Percentiles rank a stretch among this genome's conserved stretches.
These are phyloP conservation scores for Fusarium nematophilum DNA, from an alignment of 2,329 filamentous ascomycete genomes.

Conservation along the genomic window DNA sequence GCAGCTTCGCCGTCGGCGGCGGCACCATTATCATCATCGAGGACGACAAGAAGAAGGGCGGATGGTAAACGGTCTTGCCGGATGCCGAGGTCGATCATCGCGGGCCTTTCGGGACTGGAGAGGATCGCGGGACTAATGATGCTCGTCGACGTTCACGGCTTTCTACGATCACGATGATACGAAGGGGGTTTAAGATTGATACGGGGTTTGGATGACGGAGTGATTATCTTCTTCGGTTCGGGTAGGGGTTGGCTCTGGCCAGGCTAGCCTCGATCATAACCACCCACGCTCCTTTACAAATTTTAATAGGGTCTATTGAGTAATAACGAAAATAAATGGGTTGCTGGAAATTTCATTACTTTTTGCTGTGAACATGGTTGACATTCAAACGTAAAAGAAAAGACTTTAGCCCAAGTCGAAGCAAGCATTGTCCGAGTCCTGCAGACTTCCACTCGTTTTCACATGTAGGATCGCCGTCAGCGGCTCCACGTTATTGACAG, in stretches of 20 bases:
- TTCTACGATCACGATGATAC: slow-evolving; percentile 11
- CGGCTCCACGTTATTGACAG: neutral
- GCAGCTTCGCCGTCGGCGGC: neutral
- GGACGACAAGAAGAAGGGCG: no score
- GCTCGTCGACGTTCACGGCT: neutral
- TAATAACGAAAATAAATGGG: no score
- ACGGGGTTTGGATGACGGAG: neutral
- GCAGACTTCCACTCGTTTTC: neutral
- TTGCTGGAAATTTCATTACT: no score
- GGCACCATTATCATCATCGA: neutral
- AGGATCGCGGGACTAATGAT: neutral
- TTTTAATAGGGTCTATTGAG: no score
- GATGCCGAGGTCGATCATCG: neutral
- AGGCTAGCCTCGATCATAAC: neutral
- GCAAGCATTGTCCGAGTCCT: neutral
- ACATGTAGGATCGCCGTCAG: neutral
- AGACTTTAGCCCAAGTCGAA: neutral
- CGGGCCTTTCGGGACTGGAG: neutral
- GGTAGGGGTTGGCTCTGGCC: neutral
- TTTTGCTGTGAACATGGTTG: no score
- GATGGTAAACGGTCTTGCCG: neutral
- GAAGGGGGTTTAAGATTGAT: neutral
- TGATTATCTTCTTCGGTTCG: slow-evolving; percentile 3
- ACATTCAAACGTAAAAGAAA: no score
- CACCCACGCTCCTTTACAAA: neutral